A percentile compares a stretch with the other conserved stretches of the same genome.
phyloP scores from a whole-genome alignment of 2,329 filamentous ascomycete genomes.

The Trichoderma brevicompactum region DNA sequence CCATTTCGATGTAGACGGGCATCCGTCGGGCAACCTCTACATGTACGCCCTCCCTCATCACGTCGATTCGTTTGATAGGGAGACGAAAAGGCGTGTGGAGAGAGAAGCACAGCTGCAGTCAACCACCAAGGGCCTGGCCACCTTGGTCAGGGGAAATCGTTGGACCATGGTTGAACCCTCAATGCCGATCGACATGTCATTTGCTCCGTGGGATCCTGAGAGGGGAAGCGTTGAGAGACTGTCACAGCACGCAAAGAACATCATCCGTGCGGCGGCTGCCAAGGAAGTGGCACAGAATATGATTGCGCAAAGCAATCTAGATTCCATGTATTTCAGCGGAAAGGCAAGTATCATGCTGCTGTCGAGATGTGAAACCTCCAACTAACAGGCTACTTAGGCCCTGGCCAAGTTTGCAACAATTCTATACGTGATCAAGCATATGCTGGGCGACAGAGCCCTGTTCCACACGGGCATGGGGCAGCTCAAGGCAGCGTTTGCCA shows the following conservation, averaged over 20 bases:
- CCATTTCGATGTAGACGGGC: slow-evolving; percentile 72
- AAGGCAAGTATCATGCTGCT: slow-evolving; percentile 57
- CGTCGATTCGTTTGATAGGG: slow-evolving; percentile 69
- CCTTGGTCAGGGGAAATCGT: slow-evolving; percentile 68
- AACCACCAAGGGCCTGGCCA: slow-evolving; percentile 82
- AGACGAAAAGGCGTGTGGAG: slow-evolving; percentile 54
- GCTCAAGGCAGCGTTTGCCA: slow-evolving; percentile 68
- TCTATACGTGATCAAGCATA: slow-evolving; percentile 66
- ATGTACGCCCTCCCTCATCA: slow-evolving; percentile 94
- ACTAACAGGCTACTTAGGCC: slow-evolving; percentile 48
- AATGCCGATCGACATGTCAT: slow-evolving; percentile 75
- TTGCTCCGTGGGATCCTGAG: slow-evolving; percentile 74
- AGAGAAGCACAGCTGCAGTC: slow-evolving; percentile 70
- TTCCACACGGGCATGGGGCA: slow-evolving; percentile 62
- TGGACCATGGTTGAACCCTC: slow-evolving; percentile 79
- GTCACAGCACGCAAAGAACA: slow-evolving; percentile 57
- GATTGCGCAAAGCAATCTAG: slow-evolving; percentile 69
- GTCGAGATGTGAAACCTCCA: background rate
- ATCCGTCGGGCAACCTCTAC: slow-evolving; percentile 62
- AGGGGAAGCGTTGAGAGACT: slow-evolving; percentile 53
- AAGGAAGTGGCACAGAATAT: slow-evolving; percentile 80
- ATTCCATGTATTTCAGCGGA: slow-evolving; percentile 93
- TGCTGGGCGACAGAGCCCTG: slow-evolving; percentile 62
- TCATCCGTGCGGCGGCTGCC: slow-evolving; percentile 66
- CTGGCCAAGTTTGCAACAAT: slow-evolving; percentile 77